Evolutionary conservation across 2,329 filamentous ascomycete genomes (phyloP).

Genomic region (Dothideomycetes sp.): DNA sequence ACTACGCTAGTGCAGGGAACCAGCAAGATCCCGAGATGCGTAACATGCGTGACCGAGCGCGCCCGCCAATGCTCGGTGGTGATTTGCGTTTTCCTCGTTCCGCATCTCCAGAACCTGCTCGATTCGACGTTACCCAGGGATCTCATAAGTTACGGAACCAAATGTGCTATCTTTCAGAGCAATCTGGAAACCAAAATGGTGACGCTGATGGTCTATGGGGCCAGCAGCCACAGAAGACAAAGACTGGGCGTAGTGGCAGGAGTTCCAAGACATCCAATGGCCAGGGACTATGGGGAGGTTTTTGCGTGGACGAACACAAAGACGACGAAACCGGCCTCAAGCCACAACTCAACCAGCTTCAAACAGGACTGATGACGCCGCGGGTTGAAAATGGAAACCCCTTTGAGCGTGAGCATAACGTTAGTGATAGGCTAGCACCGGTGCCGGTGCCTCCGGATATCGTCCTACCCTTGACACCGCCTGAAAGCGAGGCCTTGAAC

Average conservation of each 20-base stretch:
- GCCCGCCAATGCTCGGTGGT: slow-evolving; percentile 77
- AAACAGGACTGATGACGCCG: slow-evolving; percentile 36
- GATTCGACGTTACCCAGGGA: slow-evolving; percentile 66
- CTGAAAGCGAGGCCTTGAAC: slow-evolving; percentile 7
- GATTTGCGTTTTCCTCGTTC: slow-evolving; percentile 75
- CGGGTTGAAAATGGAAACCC: slow-evolving; percentile 27
- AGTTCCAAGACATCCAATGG: slow-evolving; percentile 10
- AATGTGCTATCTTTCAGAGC: slow-evolving; percentile 41
- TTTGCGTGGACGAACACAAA: slow-evolving; percentile 40
- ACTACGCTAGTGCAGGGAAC: slow-evolving; percentile 6
- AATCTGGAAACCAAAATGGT: slow-evolving; percentile 30
- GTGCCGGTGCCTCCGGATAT: slow-evolving; percentile 21
- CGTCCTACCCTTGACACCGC: slow-evolving; percentile 24
- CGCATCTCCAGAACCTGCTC: slow-evolving; percentile 70
- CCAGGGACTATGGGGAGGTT: slow-evolving; percentile 65
- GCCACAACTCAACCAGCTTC: too few species aligned
- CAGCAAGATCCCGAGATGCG: slow-evolving; percentile 33
- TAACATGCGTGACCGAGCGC: slow-evolving; percentile 47
- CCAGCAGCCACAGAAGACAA: slow-evolving; percentile 1
- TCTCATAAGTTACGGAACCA: slow-evolving; percentile 37
- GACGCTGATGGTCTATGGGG: slow-evolving; percentile 10
- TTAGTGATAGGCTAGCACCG: slow-evolving; percentile 16
- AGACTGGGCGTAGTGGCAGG: slow-evolving; percentile 6
- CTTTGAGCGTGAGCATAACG: slow-evolving; percentile 20
- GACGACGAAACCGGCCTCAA: slow-evolving; percentile 29